Evolutionary conservation across 2,329 filamentous ascomycete genomes (phyloP), one percentile per base, ranked within the genome.

Genomic region (Elsinoe ampelina): DNA sequence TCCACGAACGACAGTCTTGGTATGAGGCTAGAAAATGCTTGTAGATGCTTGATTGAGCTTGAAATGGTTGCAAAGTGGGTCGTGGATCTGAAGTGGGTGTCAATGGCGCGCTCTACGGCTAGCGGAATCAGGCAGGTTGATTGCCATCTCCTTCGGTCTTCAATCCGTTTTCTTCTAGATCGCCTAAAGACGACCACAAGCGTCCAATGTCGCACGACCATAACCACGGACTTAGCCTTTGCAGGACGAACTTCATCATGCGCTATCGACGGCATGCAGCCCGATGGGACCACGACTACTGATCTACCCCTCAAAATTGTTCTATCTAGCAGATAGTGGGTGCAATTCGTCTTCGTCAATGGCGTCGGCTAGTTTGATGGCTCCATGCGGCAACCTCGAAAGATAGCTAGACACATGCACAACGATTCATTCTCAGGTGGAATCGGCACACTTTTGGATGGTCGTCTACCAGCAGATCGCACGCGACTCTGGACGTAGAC

Each of bases 61-160:
- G 34, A 52, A 38, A 7, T 36, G 34, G 32, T 20, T 39, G 32
- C 15, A 17, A 35, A 19, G 48, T 52, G 48, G 48, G 48, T 20
- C 48, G 5, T 13, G 13, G 32, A 52, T 52, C 48, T 52, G 11
- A 34, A 19, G 15, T 36, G 48, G 48, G 32, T 39, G 48, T 15
- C 34, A 26, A 39, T 26, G 41, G 41, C 19, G 41, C 26, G 20
- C 10, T 45, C 26, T 2, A 22, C 41, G 41, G 48, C 48, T 52
- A 52, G 48, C 48, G 48, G 48, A 52, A 52, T 38, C 48, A 52
- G 48, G 48, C 48, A 52, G 48, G 48, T 52, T 52, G 35, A 52
- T 52, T 35, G 34, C 15, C 19, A 11, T 52, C 15, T 26, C 19
- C 48, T 38, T 15, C 48, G n/a, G 19, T 19, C 48, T 15, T 38